Base-by-base conservation (phyloP, 352 stramenopile genomes). In the Pythium sukuiense region DNA sequence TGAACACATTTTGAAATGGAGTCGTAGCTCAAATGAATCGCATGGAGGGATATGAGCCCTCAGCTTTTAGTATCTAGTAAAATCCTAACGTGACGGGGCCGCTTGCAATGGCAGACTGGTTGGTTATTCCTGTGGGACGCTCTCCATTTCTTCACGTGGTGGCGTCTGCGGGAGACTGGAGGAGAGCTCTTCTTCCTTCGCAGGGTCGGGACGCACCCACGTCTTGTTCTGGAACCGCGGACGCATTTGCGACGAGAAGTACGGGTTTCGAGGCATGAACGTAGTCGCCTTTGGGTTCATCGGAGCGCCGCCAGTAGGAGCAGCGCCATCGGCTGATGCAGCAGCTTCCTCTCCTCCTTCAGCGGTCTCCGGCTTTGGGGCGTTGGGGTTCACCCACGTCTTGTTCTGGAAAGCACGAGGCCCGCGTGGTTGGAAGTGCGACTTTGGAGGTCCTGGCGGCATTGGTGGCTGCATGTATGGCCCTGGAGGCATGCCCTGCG, bases 191-290 rank as follows among this genome's bases (percentile, higher is more conserved):
- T 90, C 81, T 39, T 93, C 85, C 63, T 92, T 84, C 0, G 72
- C 76, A 41, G 80, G 59, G 16, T 95, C 87, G 27, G 76, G 82
- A 63, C 87, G 81, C 48, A 95, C 85, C 87, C 87, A 95, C 8
- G 85, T 93, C 76, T 92, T 92, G 79, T 95, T 95, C 69, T 95
- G 87, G 70, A 95, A 95, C 14, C 82, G 80, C 16, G 87, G 87
- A 2, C 87, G 83, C 79, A 90, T 90, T 55, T 90, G 81, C 55
- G 78, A 80, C 29, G 76, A 69, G 72, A 74, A 89, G 74, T 80
- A 91, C 52, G 81, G 81, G 69, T 89, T 90, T 32, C 81, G 80
- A 6, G 85, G 81, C 52, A 76, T 67, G 64, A 81, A 90, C 1
- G 72, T 39, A 30, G 68, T 67, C 0, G 81, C 69, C 13, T 65